Conservation (phyloP, 1,139 yeast species). For the Saccharomyces hybrid region DNA sequence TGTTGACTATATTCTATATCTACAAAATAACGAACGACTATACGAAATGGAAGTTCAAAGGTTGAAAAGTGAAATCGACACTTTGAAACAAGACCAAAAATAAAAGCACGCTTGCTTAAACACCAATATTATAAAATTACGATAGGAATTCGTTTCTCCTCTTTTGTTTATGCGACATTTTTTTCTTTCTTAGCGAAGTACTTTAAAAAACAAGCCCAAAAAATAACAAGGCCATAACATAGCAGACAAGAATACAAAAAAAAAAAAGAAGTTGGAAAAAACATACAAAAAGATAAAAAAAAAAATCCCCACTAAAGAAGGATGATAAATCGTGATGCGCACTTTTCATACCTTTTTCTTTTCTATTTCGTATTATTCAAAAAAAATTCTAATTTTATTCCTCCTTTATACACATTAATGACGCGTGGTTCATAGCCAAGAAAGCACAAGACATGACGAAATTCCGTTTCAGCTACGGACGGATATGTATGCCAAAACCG, state of each 20-base stretch:
- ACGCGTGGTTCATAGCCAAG: background rate
- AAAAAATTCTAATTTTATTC: background rate
- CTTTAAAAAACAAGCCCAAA: background rate
- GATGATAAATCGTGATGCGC: background rate
- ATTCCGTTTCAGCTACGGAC: background rate
- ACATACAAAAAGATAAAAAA: background rate
- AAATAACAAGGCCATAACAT: background rate
- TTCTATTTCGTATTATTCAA: background rate
- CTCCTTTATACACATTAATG: background rate
- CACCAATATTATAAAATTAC: background rate
- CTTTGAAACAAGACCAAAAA: constrained; percentile 12
- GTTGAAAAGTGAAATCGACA: constrained; percentile 30
- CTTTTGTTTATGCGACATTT: background rate
- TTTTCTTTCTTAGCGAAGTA: background rate
- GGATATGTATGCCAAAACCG: background rate
- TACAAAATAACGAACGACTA: constrained; percentile 40
- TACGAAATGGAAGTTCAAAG: constrained; percentile 29
- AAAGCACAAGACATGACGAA: background rate
- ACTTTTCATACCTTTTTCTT: background rate
- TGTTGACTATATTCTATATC: constrained; percentile 46
- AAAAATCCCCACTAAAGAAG: background rate
- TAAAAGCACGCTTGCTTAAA: background rate
- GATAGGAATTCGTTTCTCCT: background rate
- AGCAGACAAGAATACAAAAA: background rate
- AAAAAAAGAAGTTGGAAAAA: background rate